Evolutionary conservation across 2,329 filamentous ascomycete species (phyloP).

Genomic region (Colletotrichum viniferum): DNA sequence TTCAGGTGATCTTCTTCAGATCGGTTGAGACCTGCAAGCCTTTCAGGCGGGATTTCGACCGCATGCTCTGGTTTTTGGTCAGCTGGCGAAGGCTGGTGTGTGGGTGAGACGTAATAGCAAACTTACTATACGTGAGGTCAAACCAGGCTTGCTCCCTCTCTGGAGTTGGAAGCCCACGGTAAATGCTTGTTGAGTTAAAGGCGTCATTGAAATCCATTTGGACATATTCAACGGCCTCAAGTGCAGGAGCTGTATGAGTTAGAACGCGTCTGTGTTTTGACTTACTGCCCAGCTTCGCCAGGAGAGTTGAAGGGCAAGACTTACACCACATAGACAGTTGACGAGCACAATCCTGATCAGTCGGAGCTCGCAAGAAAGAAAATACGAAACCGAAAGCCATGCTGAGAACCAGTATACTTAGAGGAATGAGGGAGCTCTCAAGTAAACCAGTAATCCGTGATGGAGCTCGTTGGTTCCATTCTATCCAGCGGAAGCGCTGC

Average conservation of each 20-base stretch:
- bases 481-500: neutral
- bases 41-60: neutral
- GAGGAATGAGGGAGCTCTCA: neutral
- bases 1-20: neutral
- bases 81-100: neutral
- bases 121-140: neutral
- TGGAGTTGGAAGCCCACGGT: neutral
- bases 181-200: conserved; percentile 3
- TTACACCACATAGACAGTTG: conserved; percentile 11
- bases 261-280: neutral
- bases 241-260: neutral
- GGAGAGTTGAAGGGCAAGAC: neutral
- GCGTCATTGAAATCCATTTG: neutral
- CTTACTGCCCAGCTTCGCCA: neutral
- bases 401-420: neutral
- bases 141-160: conserved; percentile 8
- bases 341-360: neutral
- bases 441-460: neutral
- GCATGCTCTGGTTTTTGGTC: neutral
- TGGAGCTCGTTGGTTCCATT: neutral
- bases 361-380: neutral
- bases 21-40: neutral
- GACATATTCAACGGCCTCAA: conserved; percentile 4
- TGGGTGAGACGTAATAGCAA: neutral
- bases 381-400: neutral